A percentile compares a stretch with the other conserved stretches of the same genome.
These are phyloP conservation scores for Lasiodiplodia sp. DNA, from an alignment of 2,329 filamentous ascomycete species.

Conservation along the genomic window DNA sequence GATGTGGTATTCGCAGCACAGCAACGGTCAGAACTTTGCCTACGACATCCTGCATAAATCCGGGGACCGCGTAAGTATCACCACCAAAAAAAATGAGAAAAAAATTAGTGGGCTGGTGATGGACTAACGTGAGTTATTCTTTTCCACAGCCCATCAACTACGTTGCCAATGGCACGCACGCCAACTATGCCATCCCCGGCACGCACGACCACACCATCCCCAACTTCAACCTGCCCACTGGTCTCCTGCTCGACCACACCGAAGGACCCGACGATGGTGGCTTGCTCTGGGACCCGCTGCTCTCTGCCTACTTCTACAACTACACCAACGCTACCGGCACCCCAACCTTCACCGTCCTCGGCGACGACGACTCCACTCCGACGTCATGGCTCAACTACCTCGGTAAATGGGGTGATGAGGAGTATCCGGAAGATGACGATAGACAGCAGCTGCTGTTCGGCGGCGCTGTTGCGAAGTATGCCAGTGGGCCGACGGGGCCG, in stretches of 20 bases:
- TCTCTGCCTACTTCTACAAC: conserved; percentile 63
- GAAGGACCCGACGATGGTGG: conserved; percentile 65
- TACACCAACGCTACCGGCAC: conserved; percentile 49
- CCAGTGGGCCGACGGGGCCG: conserved; percentile 67
- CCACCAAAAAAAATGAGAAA: not conserved
- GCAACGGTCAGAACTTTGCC: conserved; percentile 68
- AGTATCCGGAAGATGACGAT: conserved; percentile 60
- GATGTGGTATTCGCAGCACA: conserved; percentile 71
- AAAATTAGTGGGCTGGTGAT: too few relatives aligned
- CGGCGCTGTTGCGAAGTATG: conserved; percentile 55
- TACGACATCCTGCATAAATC: conserved; percentile 64
- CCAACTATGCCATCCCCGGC: conserved; percentile 67
- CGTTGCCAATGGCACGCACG: conserved; percentile 68
- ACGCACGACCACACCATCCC: conserved; percentile 70
- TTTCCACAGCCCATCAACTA: conserved; percentile 59
- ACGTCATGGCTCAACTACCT: conserved; percentile 63
- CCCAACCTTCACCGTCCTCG: conserved; percentile 58
- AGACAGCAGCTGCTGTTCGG: conserved; percentile 57
- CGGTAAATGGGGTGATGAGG: conserved; percentile 69
- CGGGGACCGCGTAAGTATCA: conserved; percentile 49
- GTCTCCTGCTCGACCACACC: conserved; percentile 60
- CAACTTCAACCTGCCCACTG: conserved; percentile 62
- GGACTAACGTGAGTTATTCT: not conserved
- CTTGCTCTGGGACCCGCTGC: conserved; percentile 66
- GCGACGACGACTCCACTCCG: conserved; percentile 51